A percentile compares a stretch with the other conserved stretches of the same genome.
Conservation (phyloP, 495 filamentous ascomycete species). For the Rhizodiscina lignyota region DNA sequence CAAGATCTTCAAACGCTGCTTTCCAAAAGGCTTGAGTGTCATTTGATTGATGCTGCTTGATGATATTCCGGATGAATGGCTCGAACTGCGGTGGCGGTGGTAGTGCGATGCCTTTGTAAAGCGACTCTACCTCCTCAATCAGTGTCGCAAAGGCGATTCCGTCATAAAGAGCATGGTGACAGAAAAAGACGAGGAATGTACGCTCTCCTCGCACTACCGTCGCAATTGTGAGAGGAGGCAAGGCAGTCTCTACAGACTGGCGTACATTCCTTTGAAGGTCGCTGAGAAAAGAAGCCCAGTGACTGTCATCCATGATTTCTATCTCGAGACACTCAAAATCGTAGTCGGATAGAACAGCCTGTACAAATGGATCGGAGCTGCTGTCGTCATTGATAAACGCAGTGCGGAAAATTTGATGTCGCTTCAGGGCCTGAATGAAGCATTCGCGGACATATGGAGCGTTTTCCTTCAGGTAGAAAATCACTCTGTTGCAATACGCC, state of each 20-base stretch:
- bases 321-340: constrained; percentile 19
- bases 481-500: constrained; percentile 38
- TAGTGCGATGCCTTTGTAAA: constrained; percentile 28
- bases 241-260: constrained; percentile 1
- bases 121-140: constrained; percentile 44
- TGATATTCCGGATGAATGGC: constrained; percentile 31
- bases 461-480: constrained; percentile 29
- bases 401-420: constrained; percentile 50
- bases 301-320: too few species aligned
- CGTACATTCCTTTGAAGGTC: constrained; percentile 1
- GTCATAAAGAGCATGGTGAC: constrained; percentile 70
- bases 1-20: constrained; percentile 18
- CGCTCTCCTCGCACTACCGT: not conserved
- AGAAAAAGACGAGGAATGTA: constrained; percentile 8
- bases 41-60: constrained; percentile 16
- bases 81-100: constrained; percentile 28
- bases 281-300: too few species aligned
- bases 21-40: constrained; percentile 53
- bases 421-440: constrained; percentile 32
- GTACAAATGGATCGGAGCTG: constrained; percentile 32
- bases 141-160: constrained; percentile 50
- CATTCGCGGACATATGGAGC: constrained; percentile 22
- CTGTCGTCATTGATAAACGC: constrained; percentile 39
- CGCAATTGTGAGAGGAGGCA: not conserved
- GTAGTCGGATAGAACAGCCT: constrained; percentile 33